Conservation (phyloP, 306 rosid genomes). For the Betula pendula region DNA sequence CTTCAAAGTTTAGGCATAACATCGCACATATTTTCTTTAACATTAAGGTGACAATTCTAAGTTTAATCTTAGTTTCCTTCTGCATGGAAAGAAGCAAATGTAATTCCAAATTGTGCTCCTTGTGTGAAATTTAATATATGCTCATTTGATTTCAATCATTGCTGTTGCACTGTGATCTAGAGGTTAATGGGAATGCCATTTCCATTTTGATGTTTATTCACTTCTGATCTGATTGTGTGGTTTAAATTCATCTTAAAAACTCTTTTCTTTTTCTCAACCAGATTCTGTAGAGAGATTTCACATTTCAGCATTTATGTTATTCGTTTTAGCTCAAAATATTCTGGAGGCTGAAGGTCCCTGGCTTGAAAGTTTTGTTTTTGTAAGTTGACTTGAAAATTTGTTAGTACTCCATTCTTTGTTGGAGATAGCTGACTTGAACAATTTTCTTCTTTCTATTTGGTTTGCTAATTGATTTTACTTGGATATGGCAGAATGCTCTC, state of each 20-base stretch:
- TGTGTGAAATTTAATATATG: not conserved
- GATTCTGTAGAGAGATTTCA: conserved; percentile 99
- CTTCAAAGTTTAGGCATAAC: not conserved
- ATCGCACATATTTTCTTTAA: not conserved
- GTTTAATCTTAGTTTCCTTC: not conserved
- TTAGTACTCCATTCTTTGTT: conserved; percentile 2
- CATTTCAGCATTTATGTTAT: conserved; percentile 83
- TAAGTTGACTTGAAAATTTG: conserved; percentile 46
- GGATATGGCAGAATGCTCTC: conserved; percentile 64
- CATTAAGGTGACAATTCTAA: not conserved
- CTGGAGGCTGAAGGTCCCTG: conserved; percentile 99
- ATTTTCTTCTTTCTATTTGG: conserved; percentile 27
- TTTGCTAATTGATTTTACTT: conserved; percentile 35
- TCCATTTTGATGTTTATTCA: conserved; percentile 14
- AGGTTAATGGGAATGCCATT: conserved; percentile 11
- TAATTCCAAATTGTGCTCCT: not conserved
- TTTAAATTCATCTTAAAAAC: conserved; percentile 15
- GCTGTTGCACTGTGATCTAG: not conserved
- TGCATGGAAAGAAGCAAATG: not conserved
- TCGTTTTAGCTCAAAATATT: conserved; percentile 96
- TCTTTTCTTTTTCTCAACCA: conserved; percentile 35
- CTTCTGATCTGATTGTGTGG: not conserved
- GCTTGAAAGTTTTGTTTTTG: conserved; percentile 79
- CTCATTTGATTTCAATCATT: not conserved
- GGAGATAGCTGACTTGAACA: not conserved